Base-by-base conservation (phyloP, 2,329 filamentous ascomycete species). In the Escovopsis sp. region DNA sequence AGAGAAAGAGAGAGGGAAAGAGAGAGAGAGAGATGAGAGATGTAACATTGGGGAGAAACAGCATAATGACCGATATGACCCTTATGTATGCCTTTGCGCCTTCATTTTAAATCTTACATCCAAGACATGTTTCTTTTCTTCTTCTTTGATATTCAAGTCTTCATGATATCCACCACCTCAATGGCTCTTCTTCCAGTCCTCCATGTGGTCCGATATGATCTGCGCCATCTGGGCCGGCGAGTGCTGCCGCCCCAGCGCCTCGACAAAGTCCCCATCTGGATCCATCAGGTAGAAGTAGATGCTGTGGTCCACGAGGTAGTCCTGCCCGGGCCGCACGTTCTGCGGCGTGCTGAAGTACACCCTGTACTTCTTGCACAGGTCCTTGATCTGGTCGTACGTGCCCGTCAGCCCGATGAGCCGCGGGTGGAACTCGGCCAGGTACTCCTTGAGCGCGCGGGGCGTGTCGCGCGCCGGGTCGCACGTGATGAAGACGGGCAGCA, bases 211-310 rank as follows among this genome's bases (percentile, higher is more conserved):
- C 46, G 82, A 63, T 43, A 98, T 95, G 45, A 95, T 68, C 63
- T 79, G 80, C 6, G 88, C 84, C 1, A 81, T 91, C 55, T 85
- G 76, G 48, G 91, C 81, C 1, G 89, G 85, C 36, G 85, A 94
- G 64, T 96, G 88, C 65, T 98, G 91, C 48, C 91, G 73, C 15
- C 91, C 91, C 56, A 98, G 80, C 11, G 88, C 93, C 68, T 98
- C 93, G 26, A 98, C 89, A 62, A 98, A 98, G 61, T 98, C 88
- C 18, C 89, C 89, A 53, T 96, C 88, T 0, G 91, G 91, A 60
- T 96, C 91, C 91, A 98, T 98, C 52, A 98, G 67, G 63, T 98
- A 98, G 57, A 98, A 98, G 70, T 98, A 98, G 53, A 98, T 98
- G 62, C 87, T 95, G 67, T 98, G 91, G 62, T 98, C 91, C 11